A percentile compares a stretch with the other conserved stretches of the same genome.
These are phyloP conservation scores for Ascochyta rabiei DNA, from an alignment of 2,329 filamentous ascomycete species.

Conservation along the genomic window DNA sequence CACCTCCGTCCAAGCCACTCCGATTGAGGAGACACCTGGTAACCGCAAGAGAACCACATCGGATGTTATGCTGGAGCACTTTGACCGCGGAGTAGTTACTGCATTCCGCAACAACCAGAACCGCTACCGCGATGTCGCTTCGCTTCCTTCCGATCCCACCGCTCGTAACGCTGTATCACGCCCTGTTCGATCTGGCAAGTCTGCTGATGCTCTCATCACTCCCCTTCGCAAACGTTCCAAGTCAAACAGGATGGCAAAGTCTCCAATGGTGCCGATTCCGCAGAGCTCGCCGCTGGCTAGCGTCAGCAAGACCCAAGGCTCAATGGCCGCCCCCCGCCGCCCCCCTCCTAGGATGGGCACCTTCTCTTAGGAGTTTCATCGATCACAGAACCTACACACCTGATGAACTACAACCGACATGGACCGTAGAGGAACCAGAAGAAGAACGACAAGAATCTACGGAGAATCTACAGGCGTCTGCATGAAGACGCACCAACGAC, in stretches of 20 bases:
- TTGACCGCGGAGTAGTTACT: conserved; percentile 58
- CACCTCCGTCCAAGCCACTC: conserved; percentile 37
- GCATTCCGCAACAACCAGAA: conserved; percentile 50
- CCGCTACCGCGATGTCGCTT: conserved; percentile 46
- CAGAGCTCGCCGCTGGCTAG: conserved; percentile 38
- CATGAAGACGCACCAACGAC: conserved; percentile 30
- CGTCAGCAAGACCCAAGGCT: conserved; percentile 39
- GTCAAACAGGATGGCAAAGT: conserved; percentile 34
- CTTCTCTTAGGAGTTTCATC: conserved; percentile 32
- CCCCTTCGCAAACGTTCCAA: conserved; percentile 46
- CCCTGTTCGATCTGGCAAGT: conserved; percentile 47
- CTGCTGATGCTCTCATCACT: conserved; percentile 48
- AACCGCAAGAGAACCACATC: conserved; percentile 38
- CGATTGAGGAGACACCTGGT: conserved; percentile 29
- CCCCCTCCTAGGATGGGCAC: conserved; percentile 44
- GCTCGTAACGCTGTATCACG: conserved; percentile 45
- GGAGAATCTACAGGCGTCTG: conserved; percentile 23
- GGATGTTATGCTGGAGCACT: conserved; percentile 49
- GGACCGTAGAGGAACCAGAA: conserved; percentile 7
- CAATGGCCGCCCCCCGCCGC: conserved; percentile 34
- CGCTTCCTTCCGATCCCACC: conserved; percentile 45
- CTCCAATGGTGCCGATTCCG: conserved; percentile 26
- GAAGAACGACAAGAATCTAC: conserved; percentile 23
- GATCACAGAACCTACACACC: not conserved
- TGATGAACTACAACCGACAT: conserved; percentile 10